Evolutionary conservation across 2,329 filamentous ascomycete species (phyloP), one percentile per base, ranked within the genome.

Genomic region (Aureobasidium sp.): DNA sequence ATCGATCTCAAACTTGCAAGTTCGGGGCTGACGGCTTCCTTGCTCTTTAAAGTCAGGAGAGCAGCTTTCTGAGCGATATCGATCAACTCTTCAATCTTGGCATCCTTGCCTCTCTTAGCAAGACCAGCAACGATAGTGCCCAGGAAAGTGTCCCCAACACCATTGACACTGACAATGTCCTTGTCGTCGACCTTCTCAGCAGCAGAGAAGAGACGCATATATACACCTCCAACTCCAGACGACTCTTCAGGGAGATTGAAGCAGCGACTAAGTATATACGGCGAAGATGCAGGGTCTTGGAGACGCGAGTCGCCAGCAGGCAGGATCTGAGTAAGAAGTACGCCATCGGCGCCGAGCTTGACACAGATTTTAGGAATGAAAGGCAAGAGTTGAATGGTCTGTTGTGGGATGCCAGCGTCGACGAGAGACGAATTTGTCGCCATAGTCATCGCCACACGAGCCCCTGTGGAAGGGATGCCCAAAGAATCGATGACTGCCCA

Each of bases 131-230:
- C 78, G 61, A 97, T 68, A 15, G 91, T 88, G 0, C 93, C 94
- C 9, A 95, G 79, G 72, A 97, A 92, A 0, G 94, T 97, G 74
- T 99, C 94, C 0, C 94, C 94, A 2, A 91, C 91, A 0, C 93
- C 94, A 72, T 97, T 97, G 11, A 97, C 93, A 50, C 91, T 96
- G 1, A 93, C 85, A 1, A 96, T 80, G 29, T 94, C 85, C 22
- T 82, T 75, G 0, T 77, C 73, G 2, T 68, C 63, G 6, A 96
- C 80, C 17, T 78, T 75, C 70, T 89, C 85, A 0, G 82, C 83
- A 0, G 88, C 79, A 0, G 89, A 84, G 71, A 90, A 77, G 0
- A 87, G 71, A 6, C 85, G 76, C 86, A 97, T 91, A 70, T 97
- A 97, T 2, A 97, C 81, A 0, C 92, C 93, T 0, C 91, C 78